Evolutionary conservation across 805 yeast species (phyloP), one percentile per base, ranked within the genome.

Genomic region (Blastobotrys peoriensis): DNA sequence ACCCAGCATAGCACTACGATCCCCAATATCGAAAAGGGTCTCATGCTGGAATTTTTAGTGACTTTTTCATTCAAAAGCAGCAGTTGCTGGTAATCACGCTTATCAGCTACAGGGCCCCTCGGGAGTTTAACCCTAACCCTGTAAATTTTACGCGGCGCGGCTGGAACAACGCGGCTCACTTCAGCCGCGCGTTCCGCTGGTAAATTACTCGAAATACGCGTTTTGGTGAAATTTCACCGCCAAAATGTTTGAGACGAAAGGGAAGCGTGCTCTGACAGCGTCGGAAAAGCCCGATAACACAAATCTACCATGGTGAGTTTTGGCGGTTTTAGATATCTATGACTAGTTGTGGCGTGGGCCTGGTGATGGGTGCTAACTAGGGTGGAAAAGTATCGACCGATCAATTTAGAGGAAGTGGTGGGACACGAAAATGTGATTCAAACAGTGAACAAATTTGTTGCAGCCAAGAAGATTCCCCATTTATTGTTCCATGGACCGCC

Each of bases 361-460:
- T 8, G 30, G 13, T 25, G 13, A 25, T 25, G 30, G 13, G 30
- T 25, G 13, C 30, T 25, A 25, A 25, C 30, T 25, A 25, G 73
- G 98, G 94, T 93, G 38, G 99, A 93, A 62, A 93, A 93, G 63
- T 93, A 91, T 64, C 80, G 99, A 51, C 99, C 99, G 0, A 68
- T 70, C 27, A 71, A 81, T 1, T 68, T 93, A 41, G 87, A 85
- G 49, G 96, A 93, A 38, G 91, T 93, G 6, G 80, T 86, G 57
- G 98, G 98, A 3, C 98, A 93, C 60, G 78, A 77, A 40, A 93
- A 84, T 40, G 86, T 88, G 23, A 86, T 93, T 4, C 74, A 76
- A 27, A 91, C 97, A 5, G 86, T 93, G 15, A 76, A 88, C 35
- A 82, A 79, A 59, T 93, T 91, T 63, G 88, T 89, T 15, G 75